Base-by-base conservation (phyloP, 2,329 filamentous ascomycete species). In the Diaporthe velutina region DNA sequence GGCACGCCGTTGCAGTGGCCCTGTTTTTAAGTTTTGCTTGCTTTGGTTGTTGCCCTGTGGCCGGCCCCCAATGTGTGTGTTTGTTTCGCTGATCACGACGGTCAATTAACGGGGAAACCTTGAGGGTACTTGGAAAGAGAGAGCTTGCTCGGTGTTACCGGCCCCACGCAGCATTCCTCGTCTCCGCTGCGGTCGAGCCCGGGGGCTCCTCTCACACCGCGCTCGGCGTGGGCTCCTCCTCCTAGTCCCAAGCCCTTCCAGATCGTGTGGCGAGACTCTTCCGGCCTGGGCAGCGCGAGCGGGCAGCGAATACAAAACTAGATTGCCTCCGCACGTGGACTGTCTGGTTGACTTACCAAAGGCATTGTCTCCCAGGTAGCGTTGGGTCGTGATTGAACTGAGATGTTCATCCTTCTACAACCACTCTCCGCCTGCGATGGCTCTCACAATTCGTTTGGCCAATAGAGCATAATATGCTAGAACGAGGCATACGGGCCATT, bases 51-150 rank as follows among this genome's bases (percentile, higher is more conserved):
- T 61, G 25, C 58, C 58, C 17, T 22, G 1, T 22, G 33, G 55
- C 22, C 33, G 17, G 22, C n/a, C 58, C 58, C 25, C 40, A 61
- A 64, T 67, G 17, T 66, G 61, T n/a, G 30, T 28, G 64, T 38
- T 67, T 67, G 45, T 67, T 67, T 67, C 64, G 64, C 45, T 52
- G 64, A 67, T 67, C 64, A 38, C 30, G 45, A 52, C 48, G 45
- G 25, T 30, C 15, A 22, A 38, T 67, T 52, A 50, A 67, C 25
- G 64, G 64, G 30, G 61, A 52, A 67, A 67, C 64, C 30, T 67
- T 35, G 33, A 35, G 45, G 8, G 30, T 52, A 28, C 45, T 17
- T 52, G 30, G 45, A 52, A n/a, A 38, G 40, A 38, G 28, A 52
- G 45, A 38, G 30, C 52, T 54, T 9, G 25, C 64, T 67, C 64